Percentiles rank a stretch among this genome's conserved stretches.
phyloP scores from a whole-genome alignment of 1,284 basidiomycete genomes.

The Mycena citricolor region DNA sequence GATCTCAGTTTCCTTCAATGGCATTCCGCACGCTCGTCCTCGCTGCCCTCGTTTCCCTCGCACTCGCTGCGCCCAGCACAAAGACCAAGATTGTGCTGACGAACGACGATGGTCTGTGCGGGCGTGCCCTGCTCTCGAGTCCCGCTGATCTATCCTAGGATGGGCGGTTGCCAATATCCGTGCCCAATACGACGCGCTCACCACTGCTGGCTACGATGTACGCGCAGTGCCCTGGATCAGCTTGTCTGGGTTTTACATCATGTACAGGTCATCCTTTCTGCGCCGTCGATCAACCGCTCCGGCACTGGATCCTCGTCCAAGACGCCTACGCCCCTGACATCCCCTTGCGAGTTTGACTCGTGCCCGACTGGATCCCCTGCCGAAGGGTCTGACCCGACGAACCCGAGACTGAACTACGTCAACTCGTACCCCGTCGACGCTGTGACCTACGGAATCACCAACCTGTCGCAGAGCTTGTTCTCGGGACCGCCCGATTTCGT shows the following conservation, averaged over 20 bases:
- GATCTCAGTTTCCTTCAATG: too few species aligned
- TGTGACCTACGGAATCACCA: conserved; percentile 38
- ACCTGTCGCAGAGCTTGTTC: conserved; percentile 38
- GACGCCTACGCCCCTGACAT: conserved; percentile 24
- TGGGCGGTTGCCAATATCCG: conserved; percentile 54
- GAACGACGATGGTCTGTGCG: conserved; percentile 43
- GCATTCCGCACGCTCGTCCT: too few species aligned
- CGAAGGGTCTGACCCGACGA: conserved; percentile 1
- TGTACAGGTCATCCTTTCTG: conserved; percentile 33
- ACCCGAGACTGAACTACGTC: conserved; percentile 29
- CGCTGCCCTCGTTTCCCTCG: too few species aligned
- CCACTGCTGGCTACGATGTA: conserved; percentile 41
- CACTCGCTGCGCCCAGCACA: too few species aligned
- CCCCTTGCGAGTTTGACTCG: conserved; percentile 32
- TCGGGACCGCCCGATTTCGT: conserved; percentile 39
- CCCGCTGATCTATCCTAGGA: not conserved
- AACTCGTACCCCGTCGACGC: conserved; percentile 37
- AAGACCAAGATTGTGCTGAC: conserved; percentile 39
- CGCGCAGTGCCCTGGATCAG: conserved; percentile 20
- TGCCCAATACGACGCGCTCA: conserved; percentile 42
- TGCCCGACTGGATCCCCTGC: conserved; percentile 29
- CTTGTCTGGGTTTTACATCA: not conserved
- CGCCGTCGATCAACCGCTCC: conserved; percentile 33
- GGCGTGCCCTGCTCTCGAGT: not conserved
- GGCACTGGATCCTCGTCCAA: conserved; percentile 34